Evolutionary conservation across 2,329 filamentous ascomycete genomes (phyloP).

Genomic region (Thermothelomyces thermophilus): DNA sequence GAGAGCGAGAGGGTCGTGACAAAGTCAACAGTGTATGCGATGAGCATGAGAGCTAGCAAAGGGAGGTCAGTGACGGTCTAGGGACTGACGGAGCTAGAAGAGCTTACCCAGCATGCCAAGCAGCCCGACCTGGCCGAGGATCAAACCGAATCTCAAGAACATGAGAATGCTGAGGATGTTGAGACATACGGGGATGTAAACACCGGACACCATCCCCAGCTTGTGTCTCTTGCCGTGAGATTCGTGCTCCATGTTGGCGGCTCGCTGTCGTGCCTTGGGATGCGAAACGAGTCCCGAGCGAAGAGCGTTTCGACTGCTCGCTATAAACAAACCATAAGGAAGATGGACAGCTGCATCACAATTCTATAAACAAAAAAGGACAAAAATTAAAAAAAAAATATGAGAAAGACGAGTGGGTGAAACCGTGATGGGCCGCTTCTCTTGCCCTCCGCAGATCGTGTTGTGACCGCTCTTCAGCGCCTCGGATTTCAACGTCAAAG

Average conservation of each 20-base stretch:
- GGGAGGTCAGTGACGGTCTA: slow-evolving; percentile 21
- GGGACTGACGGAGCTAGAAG: not conserved
- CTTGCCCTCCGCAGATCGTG: not conserved
- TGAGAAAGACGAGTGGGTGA: not conserved
- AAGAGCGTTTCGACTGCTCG: not conserved
- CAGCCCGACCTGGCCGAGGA: slow-evolving; percentile 73
- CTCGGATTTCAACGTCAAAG: slow-evolving; percentile 6
- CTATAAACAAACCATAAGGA: not conserved
- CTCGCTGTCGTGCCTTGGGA: not conserved
- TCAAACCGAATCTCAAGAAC: slow-evolving; percentile 83
- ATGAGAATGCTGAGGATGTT: slow-evolving; percentile 88
- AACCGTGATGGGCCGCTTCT: not conserved
- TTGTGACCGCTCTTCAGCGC: slow-evolving; percentile 2
- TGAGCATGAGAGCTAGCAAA: slow-evolving; percentile 63
- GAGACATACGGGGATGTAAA: slow-evolving; percentile 82
- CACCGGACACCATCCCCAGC: slow-evolving; percentile 68
- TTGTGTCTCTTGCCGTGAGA: slow-evolving; percentile 46
- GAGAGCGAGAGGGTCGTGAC: slow-evolving; percentile 80
- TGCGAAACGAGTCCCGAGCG: too few relatives aligned
- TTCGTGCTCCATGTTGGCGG: slow-evolving; percentile 30
- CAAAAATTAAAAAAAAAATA: not conserved
- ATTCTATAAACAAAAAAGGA: not conserved
- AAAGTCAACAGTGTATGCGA: slow-evolving; percentile 76
- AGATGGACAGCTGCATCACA: not conserved
- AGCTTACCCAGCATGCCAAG: slow-evolving; percentile 67